A percentile compares a stretch with the other conserved stretches of the same genome.
Conservation (phyloP, 2,329 filamentous ascomycete species). For the Colletotrichum echinochloae region DNA sequence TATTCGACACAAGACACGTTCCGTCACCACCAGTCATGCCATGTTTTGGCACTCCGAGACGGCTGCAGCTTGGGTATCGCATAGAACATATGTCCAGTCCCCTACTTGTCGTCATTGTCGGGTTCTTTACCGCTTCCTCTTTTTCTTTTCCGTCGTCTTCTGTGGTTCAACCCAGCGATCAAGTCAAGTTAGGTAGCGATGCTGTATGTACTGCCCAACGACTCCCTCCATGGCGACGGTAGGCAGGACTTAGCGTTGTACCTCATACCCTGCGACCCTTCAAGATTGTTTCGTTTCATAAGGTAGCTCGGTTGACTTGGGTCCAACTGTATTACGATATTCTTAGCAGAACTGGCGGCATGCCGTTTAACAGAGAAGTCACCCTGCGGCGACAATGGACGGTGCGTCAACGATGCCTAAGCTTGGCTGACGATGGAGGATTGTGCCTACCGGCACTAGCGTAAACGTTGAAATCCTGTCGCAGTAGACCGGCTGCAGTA, state of each 20-base stretch:
- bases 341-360: background rate
- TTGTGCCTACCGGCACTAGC: background rate
- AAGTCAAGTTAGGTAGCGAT: background rate
- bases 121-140: too few relatives aligned
- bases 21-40: conserved; percentile 39
- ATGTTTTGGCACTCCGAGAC: conserved; percentile 39
- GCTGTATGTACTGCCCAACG: background rate
- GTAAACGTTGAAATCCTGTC: background rate
- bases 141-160: background rate
- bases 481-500: background rate
- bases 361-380: background rate
- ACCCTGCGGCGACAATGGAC: background rate
- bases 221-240: background rate
- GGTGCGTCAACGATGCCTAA: background rate
- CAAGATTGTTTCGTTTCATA: conserved; percentile 1
- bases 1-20: conserved; percentile 52
- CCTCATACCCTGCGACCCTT: conserved; percentile 1
- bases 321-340: background rate
- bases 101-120: background rate
- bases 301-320: background rate
- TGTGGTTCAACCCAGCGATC: background rate
- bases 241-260: background rate
- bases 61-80: conserved; percentile 14
- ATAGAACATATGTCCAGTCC: conserved; percentile 27
- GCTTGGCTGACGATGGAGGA: too few relatives aligned